Base-by-base conservation (phyloP, 73 alveolate species). In the Tetrahymena borealis region DNA sequence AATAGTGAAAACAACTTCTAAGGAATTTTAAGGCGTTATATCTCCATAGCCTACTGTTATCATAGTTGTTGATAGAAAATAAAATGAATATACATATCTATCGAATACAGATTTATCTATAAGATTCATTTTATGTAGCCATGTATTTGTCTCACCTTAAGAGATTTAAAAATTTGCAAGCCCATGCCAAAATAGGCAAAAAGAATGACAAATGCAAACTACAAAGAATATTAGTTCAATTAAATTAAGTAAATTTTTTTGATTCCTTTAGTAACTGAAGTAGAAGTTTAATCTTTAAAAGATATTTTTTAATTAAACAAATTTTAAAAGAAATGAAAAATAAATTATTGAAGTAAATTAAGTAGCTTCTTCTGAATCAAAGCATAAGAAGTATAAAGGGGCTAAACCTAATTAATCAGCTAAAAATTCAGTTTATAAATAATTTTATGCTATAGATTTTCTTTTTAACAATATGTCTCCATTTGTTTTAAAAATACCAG, bases 21-120 rank as follows among this genome's bases (percentile, higher is more conserved):
- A 38, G 39, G 43, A 36, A 39, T 93, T 93, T 85, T 85, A 37
- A 36, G 95, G 95, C 10, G 95, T 79, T 16, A 93, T 79, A 40
- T 93, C 95, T 32, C 95, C 95, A 93, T 93, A 93, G 15, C 95
- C 95, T 4, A 93, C 95, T 20, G 95, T 93, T 4, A 92, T 93
- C 95, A 93, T 93, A 8, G 95, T 93, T 77, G 79, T 90, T 7
- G 91, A 91, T 7, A 92, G 78, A 90, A 91, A 93, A 93, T 93
- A 93, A 16, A 93, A 79, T 39, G 95, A 93, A 40, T 79, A 93
- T 79, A 40, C 79, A 40, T 93, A 93, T 39, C 85, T 13, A 10
- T 24, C 85, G 37, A 60, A 24, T 6, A 60, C 28, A 24, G 85
- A 60, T 24, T 18, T 6, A 60, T 60, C 28, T 13, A 60, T 18